Percentiles rank a stretch among this genome's conserved stretches.
Conservation (phyloP, 2,329 filamentous ascomycete species). For the Ophiostoma ips region DNA sequence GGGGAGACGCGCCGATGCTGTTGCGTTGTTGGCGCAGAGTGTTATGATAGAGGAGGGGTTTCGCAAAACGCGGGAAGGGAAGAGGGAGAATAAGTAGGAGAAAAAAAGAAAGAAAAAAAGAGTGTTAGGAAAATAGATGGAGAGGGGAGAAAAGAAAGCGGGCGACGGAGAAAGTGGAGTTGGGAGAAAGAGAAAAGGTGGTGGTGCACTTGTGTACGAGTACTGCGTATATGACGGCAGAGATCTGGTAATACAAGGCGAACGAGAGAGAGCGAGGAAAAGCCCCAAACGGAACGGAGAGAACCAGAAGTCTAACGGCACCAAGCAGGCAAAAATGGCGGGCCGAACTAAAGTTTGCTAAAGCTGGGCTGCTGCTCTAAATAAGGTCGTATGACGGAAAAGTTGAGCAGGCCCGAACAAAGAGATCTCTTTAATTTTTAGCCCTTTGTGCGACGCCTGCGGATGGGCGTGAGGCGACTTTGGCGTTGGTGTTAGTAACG, state of each 20-base stretch:
- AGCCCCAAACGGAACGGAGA: not conserved
- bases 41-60: not conserved
- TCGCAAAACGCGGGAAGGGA: not conserved
- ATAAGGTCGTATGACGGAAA: not conserved
- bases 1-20: not conserved
- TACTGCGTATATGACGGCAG: not conserved
- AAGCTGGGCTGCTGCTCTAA: not conserved
- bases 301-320: constrained; percentile 1
- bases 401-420: not conserved
- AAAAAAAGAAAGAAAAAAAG: not conserved
- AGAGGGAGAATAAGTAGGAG: not conserved
- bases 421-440: too few species aligned
- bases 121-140: not conserved
- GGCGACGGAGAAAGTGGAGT: not conserved
- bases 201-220: not conserved
- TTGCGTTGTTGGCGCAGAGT: not conserved
- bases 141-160: not conserved
- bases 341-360: not conserved
- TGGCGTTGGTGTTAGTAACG: not conserved
- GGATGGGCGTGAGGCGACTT: not conserved
- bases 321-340: not conserved
- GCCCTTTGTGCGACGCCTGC: too few species aligned
- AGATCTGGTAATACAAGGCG: not conserved
- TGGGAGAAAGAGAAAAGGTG: not conserved
- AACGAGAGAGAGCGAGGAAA: not conserved